Conservation (phyloP, 2,329 filamentous ascomycete genomes). For the Pseudogymnoascus sp. region DNA sequence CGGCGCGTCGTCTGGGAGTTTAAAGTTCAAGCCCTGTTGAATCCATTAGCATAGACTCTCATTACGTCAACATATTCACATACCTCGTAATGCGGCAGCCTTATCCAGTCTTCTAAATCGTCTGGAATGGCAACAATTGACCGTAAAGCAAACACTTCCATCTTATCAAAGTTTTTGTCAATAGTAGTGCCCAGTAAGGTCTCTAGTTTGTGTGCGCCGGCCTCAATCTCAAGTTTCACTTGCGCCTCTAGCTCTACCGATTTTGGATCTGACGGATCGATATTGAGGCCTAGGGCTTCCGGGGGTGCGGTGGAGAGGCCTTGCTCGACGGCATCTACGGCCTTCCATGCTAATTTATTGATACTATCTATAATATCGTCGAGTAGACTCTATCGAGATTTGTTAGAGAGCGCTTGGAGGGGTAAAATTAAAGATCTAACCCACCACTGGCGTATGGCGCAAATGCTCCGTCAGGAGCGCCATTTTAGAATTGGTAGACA, state of each 20-base stretch:
- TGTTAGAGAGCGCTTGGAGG: slow-evolving; percentile 15
- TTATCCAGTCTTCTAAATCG: slow-evolving; percentile 70
- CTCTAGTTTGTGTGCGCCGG: slow-evolving; percentile 79
- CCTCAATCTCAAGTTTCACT: slow-evolving; percentile 69
- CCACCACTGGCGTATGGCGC: slow-evolving; percentile 83
- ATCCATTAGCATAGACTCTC: neutral
- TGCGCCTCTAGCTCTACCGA: slow-evolving; percentile 39
- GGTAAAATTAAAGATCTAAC: slow-evolving; percentile 31
- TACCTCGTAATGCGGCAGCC: slow-evolving; percentile 79
- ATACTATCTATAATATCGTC: slow-evolving; percentile 98
- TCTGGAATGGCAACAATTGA: slow-evolving; percentile 73
- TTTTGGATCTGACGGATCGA: slow-evolving; percentile 40
- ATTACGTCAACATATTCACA: neutral
- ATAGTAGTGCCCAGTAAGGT: slow-evolving; percentile 75
- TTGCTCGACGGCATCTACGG: slow-evolving; percentile 79
- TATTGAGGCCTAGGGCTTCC: slow-evolving; percentile 71
- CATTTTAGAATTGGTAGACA: slow-evolving; percentile 33
- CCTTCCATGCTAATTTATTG: slow-evolving; percentile 87
- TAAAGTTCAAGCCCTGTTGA: slow-evolving; percentile 26
- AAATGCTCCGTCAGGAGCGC: slow-evolving; percentile 90
- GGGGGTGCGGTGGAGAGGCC: slow-evolving; percentile 71
- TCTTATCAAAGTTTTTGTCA: slow-evolving; percentile 78
- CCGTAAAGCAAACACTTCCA: slow-evolving; percentile 83
- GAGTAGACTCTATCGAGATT: slow-evolving; percentile 64
- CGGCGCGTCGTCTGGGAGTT: slow-evolving; percentile 37